Base-by-base conservation (phyloP, 257 asterid genomes). In the Cordia subcordata region DNA sequence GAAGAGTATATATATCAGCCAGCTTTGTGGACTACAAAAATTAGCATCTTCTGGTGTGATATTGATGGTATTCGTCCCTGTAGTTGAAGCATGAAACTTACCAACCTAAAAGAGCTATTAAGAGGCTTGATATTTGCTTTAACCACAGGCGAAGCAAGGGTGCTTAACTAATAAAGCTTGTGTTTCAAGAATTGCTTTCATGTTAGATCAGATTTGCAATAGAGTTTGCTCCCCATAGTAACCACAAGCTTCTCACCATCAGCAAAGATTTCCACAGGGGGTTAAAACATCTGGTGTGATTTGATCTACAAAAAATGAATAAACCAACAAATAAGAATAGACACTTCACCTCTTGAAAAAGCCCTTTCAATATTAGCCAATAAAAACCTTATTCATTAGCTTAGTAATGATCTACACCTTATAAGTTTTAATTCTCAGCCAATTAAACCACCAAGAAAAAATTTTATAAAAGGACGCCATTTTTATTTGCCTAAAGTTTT, bases 321-420 rank as follows among this genome's bases (percentile, higher is more conserved):
- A 55, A 15, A 63, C 35, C 71, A 68, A 70, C 54, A 76, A 32
- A 60, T 17, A 37, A 72, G 6, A 64, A 72, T 57, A 21, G 82
- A 76, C 82, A 68, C 39, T 58, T 68, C 73, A 76, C 75, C 81
- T 42, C 67, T 59, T 60, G 17, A 27, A 27, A 27, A 37, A 5
- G 3, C 8, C 13, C 4, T 10, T 11, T n/a, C n/a, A n/a, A 61
- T 3, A 42, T 42, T 42, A 42, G 47, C 15, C 47, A 3, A 42
- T 42, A 42, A 42, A 4, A 11, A 42, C 3, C 47, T 42, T 8
- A 42, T 8, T 42, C 4, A 42, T 42, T 42, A 42, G 15, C 47
- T 42, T 42, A 14, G 15, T 11, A 11, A 14, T 42, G 15, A 10
- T 42, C 15, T 1, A 27, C 6, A 27, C 6, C 35, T 27, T 1